phyloP scores from a whole-genome alignment of 78 protist species.

The Dictyostelium discoideum region DNA sequence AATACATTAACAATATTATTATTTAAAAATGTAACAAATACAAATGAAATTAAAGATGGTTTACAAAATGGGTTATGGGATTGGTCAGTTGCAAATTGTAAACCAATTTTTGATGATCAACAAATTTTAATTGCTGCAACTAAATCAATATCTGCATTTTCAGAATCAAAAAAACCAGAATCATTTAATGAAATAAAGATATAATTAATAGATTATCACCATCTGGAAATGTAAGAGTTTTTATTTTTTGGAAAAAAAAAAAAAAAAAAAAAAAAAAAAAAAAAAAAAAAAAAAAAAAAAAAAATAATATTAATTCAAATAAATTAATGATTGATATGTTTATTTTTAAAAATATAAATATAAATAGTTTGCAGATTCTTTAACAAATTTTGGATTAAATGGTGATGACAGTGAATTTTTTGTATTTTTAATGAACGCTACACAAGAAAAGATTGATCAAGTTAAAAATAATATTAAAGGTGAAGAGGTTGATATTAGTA shows the following conservation, averaged over 20 bases:
- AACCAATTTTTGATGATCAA: slow-evolving; percentile 15
- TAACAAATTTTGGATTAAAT: slow-evolving; percentile 40
- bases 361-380: slow-evolving; percentile 9
- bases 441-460: slow-evolving; percentile 7
- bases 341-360: too few species aligned
- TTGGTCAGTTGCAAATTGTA: slow-evolving; percentile 44
- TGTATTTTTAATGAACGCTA: slow-evolving; percentile 28
- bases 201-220: slow-evolving; percentile 54
- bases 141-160: neutral
- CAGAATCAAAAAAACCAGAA: neutral
- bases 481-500: slow-evolving; percentile 8
- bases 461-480: slow-evolving; percentile 20
- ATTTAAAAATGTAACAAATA: slow-evolving; percentile 34
- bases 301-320: too few species aligned
- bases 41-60: slow-evolving; percentile 21
- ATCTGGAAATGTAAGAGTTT: slow-evolving; percentile 29
- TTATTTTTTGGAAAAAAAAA: neutral
- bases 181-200: slow-evolving; percentile 35
- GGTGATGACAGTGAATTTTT: slow-evolving; percentile 21
- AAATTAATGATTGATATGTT: too few species aligned
- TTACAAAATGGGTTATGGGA: slow-evolving; percentile 14
- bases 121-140: slow-evolving; percentile 37
- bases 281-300: neutral
- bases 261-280: neutral
- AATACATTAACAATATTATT: slow-evolving; percentile 8